Evolutionary conservation across 2,329 filamentous ascomycete genomes (phyloP), one percentile per base, ranked within the genome.

Genomic region (Juglanconis sp.): DNA sequence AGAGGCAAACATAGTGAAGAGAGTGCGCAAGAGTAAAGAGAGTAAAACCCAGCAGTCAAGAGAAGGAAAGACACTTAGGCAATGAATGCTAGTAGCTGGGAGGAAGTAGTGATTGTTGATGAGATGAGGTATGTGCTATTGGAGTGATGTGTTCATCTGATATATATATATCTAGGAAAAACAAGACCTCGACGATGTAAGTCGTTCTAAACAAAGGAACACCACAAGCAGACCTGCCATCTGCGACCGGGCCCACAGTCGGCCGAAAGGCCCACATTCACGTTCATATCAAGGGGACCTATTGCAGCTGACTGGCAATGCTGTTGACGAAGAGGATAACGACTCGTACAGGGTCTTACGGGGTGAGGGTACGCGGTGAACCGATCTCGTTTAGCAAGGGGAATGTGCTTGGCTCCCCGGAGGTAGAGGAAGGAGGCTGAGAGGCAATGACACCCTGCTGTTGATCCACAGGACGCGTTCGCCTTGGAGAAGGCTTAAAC

Each of bases 1-100:
- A 8, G 32, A 48, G 10, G 50, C 53, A 32, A 58, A 34, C 56
- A 58, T 58, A 17, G 17, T 47, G n/a, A 53, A 49, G 52, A 35
- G 38, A 51, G 15, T 44, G 55, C n/a, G 10, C 9, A 31, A 53
- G 38, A 31, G 32, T 47, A 5, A 32, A 51, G 11, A 53, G 32
- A 38, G 56, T 53, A 13, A 32, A 40, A 53, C 50, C 49, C 17
- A 24, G 17, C 32, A 6, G n/a, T 44, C 8, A 7, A 44, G 15
- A 51, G 30, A 13, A 46, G 10, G 6, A 31, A 34, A 44, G 24
- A 42, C 11, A 38, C 38, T 42, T 10, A 42, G 10, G 38, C 38
- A 42, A 42, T 10, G 38, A 42, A 42, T 11, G 38, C 1, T 42
- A 42, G 38, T 42, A 11, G 10, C 11, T 42, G 10, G 38, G n/a